Evolutionary conservation across 2,329 filamentous ascomycete species (phyloP).

Genomic region (Sarocladium strictum): DNA sequence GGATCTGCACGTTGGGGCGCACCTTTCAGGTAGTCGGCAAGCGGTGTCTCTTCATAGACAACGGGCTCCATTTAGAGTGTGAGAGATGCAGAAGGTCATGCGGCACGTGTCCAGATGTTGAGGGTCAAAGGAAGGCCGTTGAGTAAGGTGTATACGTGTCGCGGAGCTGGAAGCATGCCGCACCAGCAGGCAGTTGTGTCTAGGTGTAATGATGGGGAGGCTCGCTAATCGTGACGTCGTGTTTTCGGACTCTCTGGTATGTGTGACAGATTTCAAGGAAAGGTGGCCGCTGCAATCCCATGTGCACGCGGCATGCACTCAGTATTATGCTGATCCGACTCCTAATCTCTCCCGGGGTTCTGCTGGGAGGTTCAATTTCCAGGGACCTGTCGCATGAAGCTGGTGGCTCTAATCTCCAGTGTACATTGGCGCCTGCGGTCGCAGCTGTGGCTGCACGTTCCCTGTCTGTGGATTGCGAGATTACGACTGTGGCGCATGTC

Average conservation of each 20-base stretch:
- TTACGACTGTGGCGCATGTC: slow-evolving; percentile 7
- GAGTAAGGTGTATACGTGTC: slow-evolving; percentile 1
- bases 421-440: background rate
- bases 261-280: background rate
- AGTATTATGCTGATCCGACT: background rate
- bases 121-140: background rate
- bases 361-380: slow-evolving; percentile 6
- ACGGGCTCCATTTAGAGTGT: slow-evolving; percentile 65
- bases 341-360: background rate
- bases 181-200: background rate
- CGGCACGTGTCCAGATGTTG: background rate
- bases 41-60: slow-evolving; percentile 78
- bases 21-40: slow-evolving; percentile 90
- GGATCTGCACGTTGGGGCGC: slow-evolving; percentile 14
- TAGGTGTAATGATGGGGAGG: background rate
- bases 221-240: background rate
- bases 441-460: slow-evolving; percentile 4
- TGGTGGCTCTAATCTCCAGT: slow-evolving; percentile 8
- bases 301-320: background rate
- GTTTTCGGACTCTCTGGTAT: background rate
- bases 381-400: slow-evolving; percentile 8
- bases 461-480: background rate
- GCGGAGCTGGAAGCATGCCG: background rate
- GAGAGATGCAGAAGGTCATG: background rate
- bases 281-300: background rate